These are phyloP conservation scores for Nakaseomyces uthaithaninus DNA, from an alignment of 1,139 yeast genomes.

Conservation along the genomic window DNA sequence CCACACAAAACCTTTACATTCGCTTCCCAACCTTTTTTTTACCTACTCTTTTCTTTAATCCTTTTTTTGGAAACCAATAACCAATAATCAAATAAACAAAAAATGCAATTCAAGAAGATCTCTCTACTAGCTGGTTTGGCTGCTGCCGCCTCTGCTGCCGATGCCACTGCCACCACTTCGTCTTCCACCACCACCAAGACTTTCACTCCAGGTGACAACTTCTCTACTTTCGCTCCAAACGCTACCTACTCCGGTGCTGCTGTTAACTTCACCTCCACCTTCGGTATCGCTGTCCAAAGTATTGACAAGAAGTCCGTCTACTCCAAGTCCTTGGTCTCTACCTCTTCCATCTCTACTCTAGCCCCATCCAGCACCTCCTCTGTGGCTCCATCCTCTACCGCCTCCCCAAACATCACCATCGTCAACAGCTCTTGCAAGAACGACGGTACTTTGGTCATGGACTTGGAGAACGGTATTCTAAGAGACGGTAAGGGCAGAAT, in stretches of 20 bases:
- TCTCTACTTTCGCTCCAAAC: constrained; percentile 63
- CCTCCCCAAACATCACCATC: constrained; percentile 21
- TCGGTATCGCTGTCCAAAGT: constrained; percentile 17
- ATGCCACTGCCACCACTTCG: constrained; percentile 10
- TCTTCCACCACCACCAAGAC: constrained; percentile 31
- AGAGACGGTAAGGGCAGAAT: constrained; percentile 62
- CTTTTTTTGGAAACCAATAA: too few species aligned
- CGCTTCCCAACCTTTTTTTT: too few species aligned
- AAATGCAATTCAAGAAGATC: constrained; percentile 6
- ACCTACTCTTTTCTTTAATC: too few species aligned
- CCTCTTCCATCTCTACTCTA: constrained; percentile 10
- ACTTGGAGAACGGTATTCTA: constrained; percentile 47
- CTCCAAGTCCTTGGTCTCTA: constrained; percentile 38
- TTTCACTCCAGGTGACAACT: constrained; percentile 59
- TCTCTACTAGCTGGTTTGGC: constrained; percentile 5
- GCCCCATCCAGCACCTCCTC: constrained; percentile 34
- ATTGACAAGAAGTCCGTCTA: constrained; percentile 32
- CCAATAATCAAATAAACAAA: not conserved
- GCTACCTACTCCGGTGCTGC: constrained; percentile 50
- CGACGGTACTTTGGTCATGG: constrained; percentile 47
- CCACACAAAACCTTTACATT: too few species aligned
- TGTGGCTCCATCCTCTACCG: constrained; percentile 20
- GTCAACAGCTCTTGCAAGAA: constrained; percentile 42
- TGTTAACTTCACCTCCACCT: constrained; percentile 32
- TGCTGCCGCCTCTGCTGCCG: constrained; percentile 10